Percentiles rank a stretch among this genome's conserved stretches.
phyloP scores from a whole-genome alignment of 2,329 filamentous ascomycete species.

The Cladosporium sp. region DNA sequence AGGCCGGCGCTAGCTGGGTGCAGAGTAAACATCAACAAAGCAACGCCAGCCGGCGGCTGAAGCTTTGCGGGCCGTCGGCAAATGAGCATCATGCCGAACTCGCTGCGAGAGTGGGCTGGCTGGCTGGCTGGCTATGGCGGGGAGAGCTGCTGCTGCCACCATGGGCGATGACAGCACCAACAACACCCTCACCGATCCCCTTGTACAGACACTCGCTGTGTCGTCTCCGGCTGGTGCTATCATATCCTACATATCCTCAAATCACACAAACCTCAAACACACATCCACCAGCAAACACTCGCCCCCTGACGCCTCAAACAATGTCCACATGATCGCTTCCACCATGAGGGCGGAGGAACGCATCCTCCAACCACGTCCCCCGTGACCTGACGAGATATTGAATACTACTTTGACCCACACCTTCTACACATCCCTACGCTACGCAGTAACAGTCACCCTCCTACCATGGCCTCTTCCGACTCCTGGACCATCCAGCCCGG shows the following conservation, averaged over 20 bases:
- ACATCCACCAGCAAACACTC: not conserved
- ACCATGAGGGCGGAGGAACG: conserved; percentile 15
- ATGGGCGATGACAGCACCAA: not conserved
- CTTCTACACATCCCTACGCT: not conserved
- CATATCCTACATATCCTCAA: too few species aligned
- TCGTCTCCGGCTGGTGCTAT: too few species aligned
- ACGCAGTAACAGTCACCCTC: not conserved
- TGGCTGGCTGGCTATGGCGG: not conserved
- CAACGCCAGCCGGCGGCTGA: not conserved
- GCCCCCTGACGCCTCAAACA: not conserved
- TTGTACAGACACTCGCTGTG: too few species aligned
- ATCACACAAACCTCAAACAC: not conserved
- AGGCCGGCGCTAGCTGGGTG: not conserved
- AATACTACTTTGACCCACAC: not conserved
- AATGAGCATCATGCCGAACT: too few species aligned
- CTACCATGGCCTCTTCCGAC: conserved; percentile 10
- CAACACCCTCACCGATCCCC: not conserved
- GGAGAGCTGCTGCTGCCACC: not conserved
- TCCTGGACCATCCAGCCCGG: conserved; percentile 21
- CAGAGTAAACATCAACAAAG: not conserved
- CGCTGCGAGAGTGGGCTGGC: not conserved
- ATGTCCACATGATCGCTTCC: conserved; percentile 12
- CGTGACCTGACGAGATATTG: conserved; percentile 10
- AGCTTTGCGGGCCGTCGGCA: not conserved
- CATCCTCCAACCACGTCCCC: conserved; percentile 13